Base-by-base conservation (phyloP, 2,329 filamentous ascomycete genomes). In the Simplicillium aogashimaense region DNA sequence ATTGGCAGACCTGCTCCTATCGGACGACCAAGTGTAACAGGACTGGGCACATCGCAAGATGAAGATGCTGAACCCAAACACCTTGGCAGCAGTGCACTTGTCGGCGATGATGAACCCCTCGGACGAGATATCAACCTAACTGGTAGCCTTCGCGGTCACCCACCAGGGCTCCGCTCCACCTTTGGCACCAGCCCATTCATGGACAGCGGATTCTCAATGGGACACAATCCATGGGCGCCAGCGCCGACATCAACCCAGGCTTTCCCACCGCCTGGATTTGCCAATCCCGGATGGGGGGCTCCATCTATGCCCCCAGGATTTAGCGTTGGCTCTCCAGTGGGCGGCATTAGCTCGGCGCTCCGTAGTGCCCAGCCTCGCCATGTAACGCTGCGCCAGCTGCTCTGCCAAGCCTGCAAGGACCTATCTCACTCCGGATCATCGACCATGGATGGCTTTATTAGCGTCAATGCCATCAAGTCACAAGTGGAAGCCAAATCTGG, bases 1-100 rank as follows among this genome's bases (percentile, higher is more conserved):
- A 90, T 94, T 45, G 75, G 82, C 35, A 76, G 88, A 40, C 90
- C 89, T 18, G 78, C 85, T 17, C 90, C 90, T 1, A 95, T 97
- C 47, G 86, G 90, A 46, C 77, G 88, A 29, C 90, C 92, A 1
- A 81, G 81, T 13, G 95, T 88, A 57, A 77, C 76, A 17, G 72
- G 70, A 13, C 70, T 74, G 36, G 73, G 72, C 12, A 70, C 65
- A 37, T 52, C 51, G 36, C 69, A 71, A 18, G 63, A 67, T 20
- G 79, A 82, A 41, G 66, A 87, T 15, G 86, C 90, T 41, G 77
- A 86, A 40, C 83, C 80, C 46, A 76, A 82, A 45, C 88, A 92
- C 51, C 71, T 98, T 18, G 92, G 92, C 11, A 97, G 90, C 60
- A 89, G 87, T 51, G 92, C 89, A 11, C 69, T 98, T 11, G 69